Base-by-base conservation (phyloP, 2,329 filamentous ascomycete genomes). In the Ceratocystis albifundus region DNA sequence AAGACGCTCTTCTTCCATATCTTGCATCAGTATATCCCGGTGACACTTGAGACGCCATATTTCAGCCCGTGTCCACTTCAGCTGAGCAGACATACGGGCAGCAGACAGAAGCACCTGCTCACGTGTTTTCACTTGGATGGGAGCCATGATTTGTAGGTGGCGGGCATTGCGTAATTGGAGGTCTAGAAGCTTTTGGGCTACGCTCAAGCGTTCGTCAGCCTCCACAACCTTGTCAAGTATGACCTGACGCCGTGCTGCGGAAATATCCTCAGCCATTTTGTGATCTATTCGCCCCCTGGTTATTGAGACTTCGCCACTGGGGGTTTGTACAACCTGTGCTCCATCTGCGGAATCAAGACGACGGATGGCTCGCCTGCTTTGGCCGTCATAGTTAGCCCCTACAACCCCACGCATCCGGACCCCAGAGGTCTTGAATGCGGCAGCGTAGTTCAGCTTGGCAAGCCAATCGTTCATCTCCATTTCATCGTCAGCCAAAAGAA, bases 391-490 rank as follows among this genome's bases (percentile, higher is more conserved):
- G 70, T 88, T 86, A 4, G 88, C 88, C 12, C 89, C 91, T 64
- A 94, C 82, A 66, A 96, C 87, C 25, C 91, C 92, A 71, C 93
- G 84, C 80, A 96, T 95, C 55, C 90, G 84, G 4, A 97, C 90
- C 12, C 93, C 92, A 4, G 92, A 90, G 0, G 91, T 96, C 70
- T 90, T 84, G 75, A 97, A 97, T 0, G 94, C 90, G 7, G 94
- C 92, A 44, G 93, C 93, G 73, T 97, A 97, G 74, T 99, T 99
- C 68, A 99, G 82, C 72, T 96, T 94, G 6, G 89, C 89, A 32
- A 99, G 79, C 94, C 94, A 99, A 73, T 99, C 94, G 72, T 96
- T 96, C 82, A 96, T 86, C 71, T 99, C 94, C 0, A 84, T 80
- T 71, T 99, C 94, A 65, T 85, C 90, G 71, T 96, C 92, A 4